These are phyloP conservation scores for Solanum chiquidenum DNA, from an alignment of 257 asterid genomes.

Conservation along the genomic window DNA sequence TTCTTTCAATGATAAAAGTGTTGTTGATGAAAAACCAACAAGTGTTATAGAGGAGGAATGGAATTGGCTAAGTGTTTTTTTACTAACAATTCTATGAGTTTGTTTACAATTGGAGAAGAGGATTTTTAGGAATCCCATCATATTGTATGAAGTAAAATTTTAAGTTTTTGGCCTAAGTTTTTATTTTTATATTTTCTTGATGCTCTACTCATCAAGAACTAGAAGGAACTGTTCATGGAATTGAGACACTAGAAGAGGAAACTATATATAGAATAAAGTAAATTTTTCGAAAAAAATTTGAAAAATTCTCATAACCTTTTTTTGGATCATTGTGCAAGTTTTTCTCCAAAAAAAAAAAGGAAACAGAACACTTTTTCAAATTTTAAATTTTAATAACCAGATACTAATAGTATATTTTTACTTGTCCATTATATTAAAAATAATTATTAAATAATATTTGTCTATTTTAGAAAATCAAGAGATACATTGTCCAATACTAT, in stretches of 20 bases:
- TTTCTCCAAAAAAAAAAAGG: neutral
- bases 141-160: neutral
- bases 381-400: neutral
- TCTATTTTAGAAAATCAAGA: too few relatives aligned
- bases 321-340: neutral
- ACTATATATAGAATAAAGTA: neutral
- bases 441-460: too few relatives aligned
- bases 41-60: neutral
- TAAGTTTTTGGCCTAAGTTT: neutral
- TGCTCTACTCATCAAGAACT: neutral
- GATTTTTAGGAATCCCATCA: neutral
- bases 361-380: neutral
- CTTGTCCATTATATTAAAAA: too few relatives aligned
- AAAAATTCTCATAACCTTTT: neutral
- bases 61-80: neutral
- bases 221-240: neutral
- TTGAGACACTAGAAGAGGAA: neutral
- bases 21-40: neutral
- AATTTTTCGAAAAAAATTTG: too few relatives aligned
- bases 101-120: neutral
- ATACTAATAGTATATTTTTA: too few relatives aligned
- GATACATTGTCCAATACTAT: too few relatives aligned
- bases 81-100: neutral
- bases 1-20: neutral
- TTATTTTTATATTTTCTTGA: neutral